phyloP scores from a whole-genome alignment of 345 rosid genomes.

The Euphorbia pulcherrima region DNA sequence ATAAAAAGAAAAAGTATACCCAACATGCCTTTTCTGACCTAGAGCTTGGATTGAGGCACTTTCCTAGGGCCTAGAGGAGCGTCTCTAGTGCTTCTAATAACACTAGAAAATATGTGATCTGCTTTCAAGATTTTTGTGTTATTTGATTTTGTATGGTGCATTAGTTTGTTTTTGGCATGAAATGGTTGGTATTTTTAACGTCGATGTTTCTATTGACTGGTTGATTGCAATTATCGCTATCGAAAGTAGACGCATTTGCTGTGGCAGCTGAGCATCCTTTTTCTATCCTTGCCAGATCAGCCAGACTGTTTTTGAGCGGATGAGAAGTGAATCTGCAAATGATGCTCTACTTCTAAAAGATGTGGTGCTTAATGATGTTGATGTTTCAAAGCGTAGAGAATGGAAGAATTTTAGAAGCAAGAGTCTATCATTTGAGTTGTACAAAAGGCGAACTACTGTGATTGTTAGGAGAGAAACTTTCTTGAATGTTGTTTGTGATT shows the following conservation, averaged over 20 bases:
- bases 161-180: neutral
- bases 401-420: slow-evolving; percentile 33
- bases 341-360: slow-evolving; percentile 37
- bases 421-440: slow-evolving; percentile 67
- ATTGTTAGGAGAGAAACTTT: slow-evolving; percentile 66
- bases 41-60: too few species aligned
- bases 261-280: slow-evolving; percentile 3
- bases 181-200: neutral
- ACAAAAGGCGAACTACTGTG: slow-evolving; percentile 79
- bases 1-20: too few species aligned
- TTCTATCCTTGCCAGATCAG: slow-evolving; percentile 60
- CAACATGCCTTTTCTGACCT: too few species aligned
- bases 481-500: slow-evolving; percentile 73
- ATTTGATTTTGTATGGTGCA: neutral
- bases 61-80: too few species aligned
- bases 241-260: slow-evolving; percentile 9
- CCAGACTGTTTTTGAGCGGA: slow-evolving; percentile 69
- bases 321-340: slow-evolving; percentile 48
- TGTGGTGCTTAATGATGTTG: slow-evolving; percentile 25
- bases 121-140: neutral
- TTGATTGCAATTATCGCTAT: neutral
- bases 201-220: neutral
- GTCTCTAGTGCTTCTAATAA: too few species aligned
- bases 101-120: too few species aligned
- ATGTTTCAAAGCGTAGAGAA: slow-evolving; percentile 30